These are phyloP conservation scores for Leccinum truebloodii DNA, from an alignment of 768 basidiomycete genomes.

Conservation along the genomic window DNA sequence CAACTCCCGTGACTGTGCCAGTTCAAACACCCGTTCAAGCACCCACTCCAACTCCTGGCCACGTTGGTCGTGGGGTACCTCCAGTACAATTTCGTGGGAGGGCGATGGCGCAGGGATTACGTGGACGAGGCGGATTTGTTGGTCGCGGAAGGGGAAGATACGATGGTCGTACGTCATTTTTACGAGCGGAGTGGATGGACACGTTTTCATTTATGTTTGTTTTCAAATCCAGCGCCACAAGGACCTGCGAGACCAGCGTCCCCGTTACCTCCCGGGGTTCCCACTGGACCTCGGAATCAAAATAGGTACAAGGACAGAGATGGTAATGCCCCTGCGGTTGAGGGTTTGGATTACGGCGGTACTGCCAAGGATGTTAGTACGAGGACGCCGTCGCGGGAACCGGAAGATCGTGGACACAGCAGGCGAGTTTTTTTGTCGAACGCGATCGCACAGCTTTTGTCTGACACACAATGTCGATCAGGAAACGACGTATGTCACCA, in stretches of 20 bases:
- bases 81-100: conserved; percentile 48
- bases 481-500: conserved; percentile 77
- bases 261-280: conserved; percentile 83
- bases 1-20: conserved; percentile 47
- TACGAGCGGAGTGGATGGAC: background rate
- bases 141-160: conserved; percentile 40
- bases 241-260: conserved; percentile 76
- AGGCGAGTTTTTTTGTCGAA: conserved; percentile 41
- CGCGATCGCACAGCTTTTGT: background rate
- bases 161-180: conserved; percentile 40
- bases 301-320: conserved; percentile 91
- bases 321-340: conserved; percentile 80
- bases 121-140: conserved; percentile 45
- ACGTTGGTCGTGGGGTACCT: conserved; percentile 32
- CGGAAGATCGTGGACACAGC: conserved; percentile 64
- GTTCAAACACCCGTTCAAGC: conserved; percentile 36
- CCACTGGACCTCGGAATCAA: conserved; percentile 85
- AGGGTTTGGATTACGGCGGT: conserved; percentile 87
- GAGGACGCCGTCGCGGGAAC: conserved; percentile 63
- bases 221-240: conserved; percentile 36
- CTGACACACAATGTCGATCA: conserved; percentile 28
- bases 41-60: conserved; percentile 33
- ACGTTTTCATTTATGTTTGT: background rate
- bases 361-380: conserved; percentile 43
- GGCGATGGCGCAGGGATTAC: conserved; percentile 42